Base-by-base conservation (phyloP, 192 early-diverging fungal species). In the Diversispora eburnea region DNA sequence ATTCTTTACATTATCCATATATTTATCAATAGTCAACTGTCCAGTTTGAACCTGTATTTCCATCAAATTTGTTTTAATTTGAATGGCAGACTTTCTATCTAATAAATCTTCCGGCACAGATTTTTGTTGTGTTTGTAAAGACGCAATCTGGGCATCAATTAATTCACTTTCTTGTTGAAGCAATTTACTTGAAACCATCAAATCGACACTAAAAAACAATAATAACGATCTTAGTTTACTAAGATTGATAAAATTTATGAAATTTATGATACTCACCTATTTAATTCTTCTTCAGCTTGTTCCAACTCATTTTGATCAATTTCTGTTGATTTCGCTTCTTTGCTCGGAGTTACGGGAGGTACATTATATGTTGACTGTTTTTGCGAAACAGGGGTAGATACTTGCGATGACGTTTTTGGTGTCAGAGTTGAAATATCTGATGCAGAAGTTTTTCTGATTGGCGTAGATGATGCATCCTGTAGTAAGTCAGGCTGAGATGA, bases 41-140 rank as follows among this genome's bases (percentile, higher is more conserved):
- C 92, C 92, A 3, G 87, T 82, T 70, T 90, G 87, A 3, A 94
- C 91, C 65, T 86, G 78, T 3, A 90, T 86, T 8, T 91, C 84
- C 4, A 94, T 78, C 77, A 92, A 77, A 72, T 92, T 87, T 84
- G 89, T 87, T 70, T 91, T 90, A 64, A 95, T 84, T 60, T 92
- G 89, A 39, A 91, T 79, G 39, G 83, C 86, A 46, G 79, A 78
- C 73, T 91, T 85, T 54, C 86, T 76, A 78, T 92, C 91, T 59
- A 80, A 72, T 22, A 89, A 77, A 49, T 91, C 88, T 8, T 91
- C 90, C 13, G 85, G 85, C 3, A 80, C 72, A 33, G 83, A 80
- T 41, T 77, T 79, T n/a, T 70, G 62, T 22, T 79, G 79, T 10
- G 79, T 70, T 61, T 85, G 72, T 17, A 75, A 76, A 9, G 83